A percentile compares a stretch with the other conserved stretches of the same genome.
phyloP scores from a whole-genome alignment of 306 rosid species.

The Gastrolobium bilobum region DNA sequence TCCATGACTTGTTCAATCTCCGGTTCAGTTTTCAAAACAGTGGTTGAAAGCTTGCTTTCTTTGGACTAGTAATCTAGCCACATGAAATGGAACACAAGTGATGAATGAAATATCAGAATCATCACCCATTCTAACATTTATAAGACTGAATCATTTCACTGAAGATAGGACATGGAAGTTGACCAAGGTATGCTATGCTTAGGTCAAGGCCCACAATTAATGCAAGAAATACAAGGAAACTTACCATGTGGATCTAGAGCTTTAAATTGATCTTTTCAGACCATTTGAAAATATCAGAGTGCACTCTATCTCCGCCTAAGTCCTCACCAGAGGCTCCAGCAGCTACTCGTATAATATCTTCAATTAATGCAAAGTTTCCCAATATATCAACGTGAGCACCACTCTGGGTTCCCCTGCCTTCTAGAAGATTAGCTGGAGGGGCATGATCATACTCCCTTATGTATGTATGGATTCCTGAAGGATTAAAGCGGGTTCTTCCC shows the following conservation, averaged over 20 bases:
- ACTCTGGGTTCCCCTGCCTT: conserved; percentile 91
- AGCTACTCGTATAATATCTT: conserved; percentile 84
- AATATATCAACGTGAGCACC: conserved; percentile 89
- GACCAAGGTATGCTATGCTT: conserved; percentile 6
- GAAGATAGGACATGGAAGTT: conserved; percentile 10
- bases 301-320: conserved; percentile 77
- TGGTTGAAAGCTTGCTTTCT: conserved; percentile 3
- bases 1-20: neutral
- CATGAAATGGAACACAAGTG: neutral
- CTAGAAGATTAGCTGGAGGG: conserved; percentile 87
- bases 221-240: conserved; percentile 42
- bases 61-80: conserved; percentile 22
- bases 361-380: conserved; percentile 87
- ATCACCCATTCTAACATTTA: conserved; percentile 15
- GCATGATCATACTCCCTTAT: conserved; percentile 84
- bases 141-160: conserved; percentile 13
- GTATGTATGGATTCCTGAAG: conserved; percentile 74
- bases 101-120: conserved; percentile 6
- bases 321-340: conserved; percentile 85
- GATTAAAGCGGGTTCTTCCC: conserved; percentile 83
- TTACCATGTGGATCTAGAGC: conserved; percentile 65
- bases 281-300: conserved; percentile 78
- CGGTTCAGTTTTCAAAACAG: neutral
- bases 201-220: conserved; percentile 6
- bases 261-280: conserved; percentile 65